Conservation (phyloP, 2,329 filamentous ascomycete species). For the Trichoderma pleuroti region DNA sequence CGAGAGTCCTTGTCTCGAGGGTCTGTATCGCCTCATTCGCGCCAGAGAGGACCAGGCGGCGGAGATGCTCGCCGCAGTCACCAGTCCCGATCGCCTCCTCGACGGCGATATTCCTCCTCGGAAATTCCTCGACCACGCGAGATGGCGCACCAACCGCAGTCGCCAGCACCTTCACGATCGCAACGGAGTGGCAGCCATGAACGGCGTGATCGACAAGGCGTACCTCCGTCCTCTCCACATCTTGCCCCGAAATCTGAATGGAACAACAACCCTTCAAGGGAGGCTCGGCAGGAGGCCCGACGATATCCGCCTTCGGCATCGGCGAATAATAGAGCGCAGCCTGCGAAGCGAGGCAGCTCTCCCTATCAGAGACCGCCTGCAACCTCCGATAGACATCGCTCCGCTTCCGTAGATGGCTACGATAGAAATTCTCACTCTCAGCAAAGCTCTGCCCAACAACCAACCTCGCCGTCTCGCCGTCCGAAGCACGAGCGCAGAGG, state of each 20-base stretch:
- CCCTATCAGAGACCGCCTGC: constrained; percentile 7
- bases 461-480: background rate
- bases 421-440: background rate
- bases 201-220: background rate
- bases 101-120: constrained; percentile 18
- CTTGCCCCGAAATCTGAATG: background rate
- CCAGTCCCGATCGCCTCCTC: constrained; percentile 3
- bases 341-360: constrained; percentile 5
- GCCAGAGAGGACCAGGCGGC: background rate
- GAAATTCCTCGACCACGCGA: background rate
- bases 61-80: background rate
- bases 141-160: background rate
- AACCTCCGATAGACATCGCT: background rate
- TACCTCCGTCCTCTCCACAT: background rate
- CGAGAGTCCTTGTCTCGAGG: constrained; percentile 9
- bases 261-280: background rate
- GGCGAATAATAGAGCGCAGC: constrained; percentile 21
- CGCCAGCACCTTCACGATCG: background rate
- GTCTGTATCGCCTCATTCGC: constrained; percentile 16
- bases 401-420: background rate
- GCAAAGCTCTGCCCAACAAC: background rate
- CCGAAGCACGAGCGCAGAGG: constrained; percentile 8
- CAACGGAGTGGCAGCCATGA: background rate
- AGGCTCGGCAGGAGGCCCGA: constrained; percentile 6
- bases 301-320: constrained; percentile 20